phyloP scores from a whole-genome alignment of 192 early-diverging fungal species.

The Coemansia sp. region DNA sequence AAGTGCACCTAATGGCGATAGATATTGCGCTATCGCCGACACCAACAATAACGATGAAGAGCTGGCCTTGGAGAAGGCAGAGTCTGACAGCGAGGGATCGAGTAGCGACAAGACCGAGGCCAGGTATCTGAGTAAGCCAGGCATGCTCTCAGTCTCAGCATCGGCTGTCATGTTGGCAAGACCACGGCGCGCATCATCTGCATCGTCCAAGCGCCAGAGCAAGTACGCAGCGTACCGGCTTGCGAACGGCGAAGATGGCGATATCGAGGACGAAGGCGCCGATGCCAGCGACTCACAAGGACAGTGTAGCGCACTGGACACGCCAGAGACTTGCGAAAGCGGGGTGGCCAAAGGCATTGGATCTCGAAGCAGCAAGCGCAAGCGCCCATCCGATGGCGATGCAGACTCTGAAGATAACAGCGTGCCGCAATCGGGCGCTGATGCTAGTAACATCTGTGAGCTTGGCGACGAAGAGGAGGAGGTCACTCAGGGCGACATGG shows the following conservation, averaged over 20 bases:
- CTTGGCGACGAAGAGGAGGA: conserved; percentile 2
- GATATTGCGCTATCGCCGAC: background rate
- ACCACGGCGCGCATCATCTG: background rate
- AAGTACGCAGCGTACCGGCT: background rate
- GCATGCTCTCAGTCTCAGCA: background rate
- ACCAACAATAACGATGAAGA: background rate
- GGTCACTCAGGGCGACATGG: background rate
- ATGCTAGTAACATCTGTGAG: background rate
- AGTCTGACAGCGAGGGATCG: conserved; percentile 6
- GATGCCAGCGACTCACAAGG: conserved; percentile 1
- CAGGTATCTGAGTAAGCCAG: background rate
- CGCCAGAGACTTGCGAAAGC: conserved; percentile 5
- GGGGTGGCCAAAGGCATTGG: background rate
- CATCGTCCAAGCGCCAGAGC: conserved; percentile 4
- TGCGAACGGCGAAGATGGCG: conserved; percentile 13
- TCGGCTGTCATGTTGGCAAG: background rate
- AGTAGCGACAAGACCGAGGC: conserved; percentile 6
- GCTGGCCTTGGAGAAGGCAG: conserved; percentile 1
- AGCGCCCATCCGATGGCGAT: background rate
- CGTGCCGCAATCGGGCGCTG: background rate
- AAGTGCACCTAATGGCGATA: background rate
- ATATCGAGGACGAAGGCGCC: conserved; percentile 11
- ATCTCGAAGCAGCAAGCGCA: conserved; percentile 5
- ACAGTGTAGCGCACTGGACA: conserved; percentile 9
- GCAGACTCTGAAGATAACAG: conserved; percentile 6